These are phyloP conservation scores for Kazachstania kunashirensis DNA, from an alignment of 805 yeast species.

Conservation along the genomic window DNA sequence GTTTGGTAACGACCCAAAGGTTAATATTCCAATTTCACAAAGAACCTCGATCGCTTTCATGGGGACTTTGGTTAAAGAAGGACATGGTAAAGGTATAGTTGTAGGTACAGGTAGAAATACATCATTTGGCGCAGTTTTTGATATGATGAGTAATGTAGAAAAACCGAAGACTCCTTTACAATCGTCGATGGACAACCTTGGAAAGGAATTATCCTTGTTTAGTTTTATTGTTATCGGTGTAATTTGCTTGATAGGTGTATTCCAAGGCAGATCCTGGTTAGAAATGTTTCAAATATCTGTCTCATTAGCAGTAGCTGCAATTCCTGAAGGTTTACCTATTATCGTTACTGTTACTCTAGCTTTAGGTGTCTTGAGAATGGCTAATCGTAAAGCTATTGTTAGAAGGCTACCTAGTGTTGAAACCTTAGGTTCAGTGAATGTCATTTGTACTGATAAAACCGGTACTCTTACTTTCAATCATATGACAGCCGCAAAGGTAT, in stretches of 20 bases:
- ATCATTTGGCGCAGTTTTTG: slow-evolving; percentile 89
- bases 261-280: slow-evolving; percentile 90
- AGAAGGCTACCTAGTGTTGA: slow-evolving; percentile 91
- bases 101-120: slow-evolving; percentile 83
- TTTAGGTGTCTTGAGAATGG: slow-evolving; percentile 93
- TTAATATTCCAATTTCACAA: slow-evolving; percentile 50
- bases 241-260: slow-evolving; percentile 78
- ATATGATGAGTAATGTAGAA: slow-evolving; percentile 89
- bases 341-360: slow-evolving; percentile 97
- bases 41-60: slow-evolving; percentile 78
- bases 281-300: slow-evolving; percentile 98
- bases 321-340: slow-evolving; percentile 97
- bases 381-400: slow-evolving; percentile 86
- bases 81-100: slow-evolving; percentile 92
- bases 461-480: slow-evolving; percentile 86
- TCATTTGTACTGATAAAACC: slow-evolving; percentile 85
- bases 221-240: slow-evolving; percentile 82
- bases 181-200: slow-evolving; percentile 88
- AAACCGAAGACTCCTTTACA: slow-evolving; percentile 99
- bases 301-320: slow-evolving; percentile 96
- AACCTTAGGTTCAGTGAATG: slow-evolving; percentile 89
- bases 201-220: slow-evolving; percentile 76
- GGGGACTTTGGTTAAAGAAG: slow-evolving; percentile 97
- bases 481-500: slow-evolving; percentile 77
- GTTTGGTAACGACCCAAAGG: slow-evolving; percentile 22